Conservation (phyloP, 306 rosid species). For the Cicer bijugum region DNA sequence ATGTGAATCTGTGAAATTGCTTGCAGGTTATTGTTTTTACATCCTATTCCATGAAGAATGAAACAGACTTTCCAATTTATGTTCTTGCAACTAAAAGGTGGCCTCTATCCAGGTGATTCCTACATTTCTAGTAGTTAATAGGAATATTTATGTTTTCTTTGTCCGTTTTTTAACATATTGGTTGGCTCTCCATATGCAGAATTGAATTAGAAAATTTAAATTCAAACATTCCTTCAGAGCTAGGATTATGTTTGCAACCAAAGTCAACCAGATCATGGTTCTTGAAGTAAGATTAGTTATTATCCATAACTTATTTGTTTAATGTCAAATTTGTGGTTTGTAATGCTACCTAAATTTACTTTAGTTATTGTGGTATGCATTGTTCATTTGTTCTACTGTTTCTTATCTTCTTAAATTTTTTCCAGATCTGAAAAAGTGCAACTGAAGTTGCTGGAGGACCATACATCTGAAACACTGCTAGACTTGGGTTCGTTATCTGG, state of each 20-base stretch:
- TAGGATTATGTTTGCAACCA: constrained; percentile 77
- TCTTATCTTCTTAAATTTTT: constrained; percentile 39
- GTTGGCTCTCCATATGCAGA: constrained; percentile 59
- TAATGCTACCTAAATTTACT: constrained; percentile 42
- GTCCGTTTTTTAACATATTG: constrained; percentile 37
- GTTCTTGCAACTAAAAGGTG: constrained; percentile 69
- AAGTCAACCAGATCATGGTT: constrained; percentile 80
- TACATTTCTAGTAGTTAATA: constrained; percentile 33
- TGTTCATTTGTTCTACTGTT: constrained; percentile 39
- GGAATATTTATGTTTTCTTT: constrained; percentile 26
- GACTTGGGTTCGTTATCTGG: constrained; percentile 93
- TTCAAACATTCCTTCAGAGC: constrained; percentile 59
- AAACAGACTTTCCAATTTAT: constrained; percentile 68
- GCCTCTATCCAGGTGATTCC: constrained; percentile 66
- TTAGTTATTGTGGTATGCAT: constrained; percentile 36
- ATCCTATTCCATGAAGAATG: constrained; percentile 77
- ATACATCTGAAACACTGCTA: constrained; percentile 67
- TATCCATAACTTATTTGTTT: constrained; percentile 26
- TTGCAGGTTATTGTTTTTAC: constrained; percentile 85
- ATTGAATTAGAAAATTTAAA: constrained; percentile 56
- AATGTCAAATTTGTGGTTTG: constrained; percentile 30
- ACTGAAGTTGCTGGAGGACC: constrained; percentile 64
- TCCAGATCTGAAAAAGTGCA: constrained; percentile 75
- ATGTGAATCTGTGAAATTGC: constrained; percentile 43
- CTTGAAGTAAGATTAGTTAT: constrained; percentile 69